Evolutionary conservation across 1,284 basidiomycete genomes (phyloP).

Genomic region (Ceratobasidium sp.): DNA sequence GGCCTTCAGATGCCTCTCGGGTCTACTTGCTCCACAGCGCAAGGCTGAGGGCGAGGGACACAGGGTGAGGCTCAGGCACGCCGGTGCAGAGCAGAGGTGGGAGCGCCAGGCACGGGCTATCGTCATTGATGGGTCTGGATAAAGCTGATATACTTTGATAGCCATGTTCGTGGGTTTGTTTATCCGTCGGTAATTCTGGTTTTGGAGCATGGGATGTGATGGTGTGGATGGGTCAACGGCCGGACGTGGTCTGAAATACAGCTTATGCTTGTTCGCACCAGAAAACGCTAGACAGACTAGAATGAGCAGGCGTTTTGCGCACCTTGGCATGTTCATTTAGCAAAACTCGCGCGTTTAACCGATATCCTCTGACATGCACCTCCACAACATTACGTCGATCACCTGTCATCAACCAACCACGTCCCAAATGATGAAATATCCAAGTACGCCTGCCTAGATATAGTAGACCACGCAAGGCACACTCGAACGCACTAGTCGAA

Average conservation of each 20-base stretch:
- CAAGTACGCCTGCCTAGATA: neutral
- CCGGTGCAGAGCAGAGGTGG: neutral
- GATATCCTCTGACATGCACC: too few relatives aligned
- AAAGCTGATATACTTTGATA: neutral
- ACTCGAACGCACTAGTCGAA: neutral
- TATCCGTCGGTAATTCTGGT: too few relatives aligned
- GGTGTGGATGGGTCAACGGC: neutral
- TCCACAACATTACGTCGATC: neutral
- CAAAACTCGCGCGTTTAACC: too few relatives aligned
- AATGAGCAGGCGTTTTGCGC: too few relatives aligned
- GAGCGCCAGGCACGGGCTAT: conserved; percentile 1
- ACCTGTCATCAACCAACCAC: neutral
- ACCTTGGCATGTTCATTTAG: too few relatives aligned
- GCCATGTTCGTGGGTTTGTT: neutral
- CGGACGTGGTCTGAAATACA: neutral
- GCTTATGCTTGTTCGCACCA: too few relatives aligned
- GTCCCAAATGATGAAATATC: neutral
- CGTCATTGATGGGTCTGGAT: conserved; percentile 2
- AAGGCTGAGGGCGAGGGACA: too few relatives aligned
- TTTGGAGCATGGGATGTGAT: neutral
- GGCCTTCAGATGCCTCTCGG: neutral
- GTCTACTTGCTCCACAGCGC: too few relatives aligned
- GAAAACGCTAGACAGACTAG: too few relatives aligned
- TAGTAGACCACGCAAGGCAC: neutral
- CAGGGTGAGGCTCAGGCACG: too few relatives aligned